A percentile compares a stretch with the other conserved stretches of the same genome.
phyloP scores from a whole-genome alignment of 1,284 basidiomycete species.

The Agaricales sp. region DNA sequence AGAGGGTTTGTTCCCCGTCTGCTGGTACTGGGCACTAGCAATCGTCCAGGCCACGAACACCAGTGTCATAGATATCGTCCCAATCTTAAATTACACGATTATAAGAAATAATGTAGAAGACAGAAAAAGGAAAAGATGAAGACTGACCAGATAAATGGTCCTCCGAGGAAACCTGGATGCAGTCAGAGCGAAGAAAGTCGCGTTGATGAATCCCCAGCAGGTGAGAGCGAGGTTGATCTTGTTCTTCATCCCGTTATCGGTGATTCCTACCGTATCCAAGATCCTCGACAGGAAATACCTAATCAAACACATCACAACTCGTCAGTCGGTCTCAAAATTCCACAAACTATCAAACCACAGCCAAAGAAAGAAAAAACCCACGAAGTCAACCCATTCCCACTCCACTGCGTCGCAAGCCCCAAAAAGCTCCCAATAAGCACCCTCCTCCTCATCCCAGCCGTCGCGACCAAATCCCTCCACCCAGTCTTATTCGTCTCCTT shows the following conservation, averaged over 20 bases:
- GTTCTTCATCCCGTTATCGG: constrained; percentile 37
- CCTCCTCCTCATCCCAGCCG: constrained; percentile 39
- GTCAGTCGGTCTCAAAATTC: no score
- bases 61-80: constrained; percentile 35
- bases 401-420: constrained; percentile 41
- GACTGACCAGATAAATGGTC: constrained; percentile 34
- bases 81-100: constrained; percentile 22
- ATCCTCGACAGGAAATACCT: constrained; percentile 39
- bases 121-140: constrained; percentile 1
- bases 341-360: neutral
- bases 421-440: constrained; percentile 33
- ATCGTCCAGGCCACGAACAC: constrained; percentile 45
- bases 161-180: constrained; percentile 38
- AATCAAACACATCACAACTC: no score
- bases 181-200: constrained; percentile 35
- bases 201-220: constrained; percentile 45
- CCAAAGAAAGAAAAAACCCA: constrained; percentile 16
- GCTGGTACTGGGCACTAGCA: constrained; percentile 36
- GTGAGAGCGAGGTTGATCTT: constrained; percentile 44
- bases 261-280: constrained; percentile 34
- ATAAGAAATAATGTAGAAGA: neutral
- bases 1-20: constrained; percentile 29
- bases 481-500: constrained; percentile 29
- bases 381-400: constrained; percentile 44
- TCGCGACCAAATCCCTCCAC: constrained; percentile 32